These are phyloP conservation scores for Salix viminalis DNA, from an alignment of 345 rosid species.

Conservation along the genomic window DNA sequence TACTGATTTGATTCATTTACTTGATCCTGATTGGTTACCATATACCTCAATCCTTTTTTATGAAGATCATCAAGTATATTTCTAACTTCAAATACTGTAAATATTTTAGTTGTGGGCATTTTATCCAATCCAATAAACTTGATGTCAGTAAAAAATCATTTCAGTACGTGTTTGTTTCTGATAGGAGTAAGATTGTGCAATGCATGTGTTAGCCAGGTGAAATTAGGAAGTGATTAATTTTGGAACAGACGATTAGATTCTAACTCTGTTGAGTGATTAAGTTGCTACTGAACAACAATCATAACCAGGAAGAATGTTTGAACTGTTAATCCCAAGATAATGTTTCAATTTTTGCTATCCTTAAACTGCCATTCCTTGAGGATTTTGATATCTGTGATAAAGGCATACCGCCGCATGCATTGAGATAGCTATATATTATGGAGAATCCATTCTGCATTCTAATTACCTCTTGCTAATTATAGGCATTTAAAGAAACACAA, in stretches of 20 bases:
- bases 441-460: not conserved
- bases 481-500: slow-evolving; percentile 78
- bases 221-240: too few relatives aligned
- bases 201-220: too few relatives aligned
- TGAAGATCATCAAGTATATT: not conserved
- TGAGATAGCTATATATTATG: not conserved
- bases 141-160: not conserved
- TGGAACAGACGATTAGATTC: too few relatives aligned
- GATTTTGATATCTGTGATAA: not conserved
- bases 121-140: not conserved
- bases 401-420: not conserved
- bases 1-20: not conserved
- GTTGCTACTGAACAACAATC: not conserved
- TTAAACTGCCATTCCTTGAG: not conserved
- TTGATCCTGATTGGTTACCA: not conserved
- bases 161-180: not conserved
- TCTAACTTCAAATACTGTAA: not conserved
- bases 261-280: not conserved
- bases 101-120: not conserved
- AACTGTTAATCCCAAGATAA: not conserved
- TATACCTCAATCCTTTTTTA: not conserved
- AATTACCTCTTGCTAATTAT: not conserved
- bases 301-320: not conserved
- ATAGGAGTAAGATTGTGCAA: too few relatives aligned
- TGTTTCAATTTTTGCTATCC: not conserved